Percentiles rank a stretch among this genome's conserved stretches.
Evolutionary conservation across 768 basidiomycete species (phyloP).

Genomic region (Leccinum disarticulatum): DNA sequence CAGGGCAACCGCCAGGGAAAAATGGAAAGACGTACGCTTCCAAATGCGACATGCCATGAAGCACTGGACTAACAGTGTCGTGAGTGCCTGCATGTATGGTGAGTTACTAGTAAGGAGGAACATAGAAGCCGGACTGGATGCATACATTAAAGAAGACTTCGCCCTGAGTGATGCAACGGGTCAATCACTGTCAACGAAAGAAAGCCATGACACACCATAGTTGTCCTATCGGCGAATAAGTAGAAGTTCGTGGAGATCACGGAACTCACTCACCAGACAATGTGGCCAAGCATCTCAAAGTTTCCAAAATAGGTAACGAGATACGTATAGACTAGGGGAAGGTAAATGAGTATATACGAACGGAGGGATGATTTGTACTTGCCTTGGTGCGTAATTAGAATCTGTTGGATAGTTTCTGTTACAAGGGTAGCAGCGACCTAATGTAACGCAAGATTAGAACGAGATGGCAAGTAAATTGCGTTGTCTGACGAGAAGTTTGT

Average conservation of each 20-base stretch:
- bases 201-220: slow-evolving; percentile 15
- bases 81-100: slow-evolving; percentile 32
- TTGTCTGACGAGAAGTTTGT: slow-evolving; percentile 44
- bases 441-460: slow-evolving; percentile 2
- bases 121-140: neutral
- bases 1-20: neutral
- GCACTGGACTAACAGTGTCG: slow-evolving; percentile 52
- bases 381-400: slow-evolving; percentile 53
- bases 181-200: slow-evolving; percentile 7
- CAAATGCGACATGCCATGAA: slow-evolving; percentile 54
- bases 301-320: slow-evolving; percentile 42
- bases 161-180: slow-evolving; percentile 30
- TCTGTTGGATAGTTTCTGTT: slow-evolving; percentile 55
- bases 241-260: neutral
- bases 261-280: slow-evolving; percentile 42
- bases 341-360: neutral
- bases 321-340: slow-evolving; percentile 46
- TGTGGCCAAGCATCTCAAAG: slow-evolving; percentile 22
- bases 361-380: slow-evolving; percentile 5
- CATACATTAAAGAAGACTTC: slow-evolving; percentile 50
- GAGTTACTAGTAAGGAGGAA: neutral
- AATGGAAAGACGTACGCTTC: slow-evolving; percentile 37
- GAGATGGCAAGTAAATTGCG: neutral
- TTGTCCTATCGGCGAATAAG: slow-evolving; percentile 21
- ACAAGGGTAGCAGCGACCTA: slow-evolving; percentile 51